Evolutionary conservation across 108 stramenopile species (phyloP), one percentile per base, ranked within the genome.

Genomic region (Nitzschia sp.): DNA sequence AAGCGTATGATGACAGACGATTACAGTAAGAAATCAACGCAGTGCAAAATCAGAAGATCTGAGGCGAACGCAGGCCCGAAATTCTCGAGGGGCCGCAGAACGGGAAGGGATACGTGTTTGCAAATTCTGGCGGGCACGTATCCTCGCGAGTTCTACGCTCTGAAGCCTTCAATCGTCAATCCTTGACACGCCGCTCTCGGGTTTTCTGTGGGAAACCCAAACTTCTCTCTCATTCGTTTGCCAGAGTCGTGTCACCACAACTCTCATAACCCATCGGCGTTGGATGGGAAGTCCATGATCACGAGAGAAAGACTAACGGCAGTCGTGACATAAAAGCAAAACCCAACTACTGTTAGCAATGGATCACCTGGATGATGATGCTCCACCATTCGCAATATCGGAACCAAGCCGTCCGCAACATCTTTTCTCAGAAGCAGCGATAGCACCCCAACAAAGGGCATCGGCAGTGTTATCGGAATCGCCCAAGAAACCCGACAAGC

Each of bases 61-160:
- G 38, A 42, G 38, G 38, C 38, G 38, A 42, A 42, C 38, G 6
- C 6, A 6, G 13, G 38, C 9, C 38, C 38, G 38, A 42, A 42
- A 42, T 42, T 42, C 38, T 13, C n/a, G n/a, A n/a, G n/a, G n/a
- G n/a, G n/a, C n/a, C n/a, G n/a, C n/a, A n/a, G n/a, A n/a, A n/a
- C n/a, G n/a, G n/a, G n/a, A n/a, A n/a, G 38, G 38, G 38, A 42
- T 42, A 51, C 49, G 49, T 51, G 49, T 51, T 51, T 8, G 4
- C 11, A 17, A 19, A 51, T 51, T 51, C n/a, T 51, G 49, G 49
- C 49, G 49, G 49, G 49, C 21, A 4, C n/a, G n/a, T n/a, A 42
- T 11, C 8, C 38, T 15, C 38, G 38, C 15, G 11, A 42, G 38
- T 42, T 8, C 11, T 15, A 42, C 15, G 11, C 38, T 15, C 38